phyloP scores from a whole-genome alignment of 306 rosid species.

The Luffa aegyptiaca region DNA sequence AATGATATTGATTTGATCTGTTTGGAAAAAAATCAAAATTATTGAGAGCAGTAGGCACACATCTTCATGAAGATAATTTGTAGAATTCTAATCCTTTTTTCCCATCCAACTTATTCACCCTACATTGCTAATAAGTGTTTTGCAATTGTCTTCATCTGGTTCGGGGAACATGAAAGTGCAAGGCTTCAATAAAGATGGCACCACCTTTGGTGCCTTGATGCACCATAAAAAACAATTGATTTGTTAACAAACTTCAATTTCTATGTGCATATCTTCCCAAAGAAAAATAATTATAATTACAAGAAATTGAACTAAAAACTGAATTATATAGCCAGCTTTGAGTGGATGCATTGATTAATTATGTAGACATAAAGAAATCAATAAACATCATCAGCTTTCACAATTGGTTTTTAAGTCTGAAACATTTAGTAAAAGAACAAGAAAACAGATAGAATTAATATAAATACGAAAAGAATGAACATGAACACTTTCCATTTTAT shows the following conservation, averaged over 20 bases:
- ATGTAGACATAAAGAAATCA: neutral
- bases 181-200: neutral
- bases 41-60: neutral
- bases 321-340: neutral
- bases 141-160: neutral
- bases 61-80: neutral
- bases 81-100: neutral
- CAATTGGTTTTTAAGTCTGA: neutral
- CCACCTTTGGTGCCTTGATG: neutral
- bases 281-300: neutral
- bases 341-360: neutral
- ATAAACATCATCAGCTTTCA: neutral
- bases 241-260: neutral
- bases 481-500: neutral
- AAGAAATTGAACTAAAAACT: neutral
- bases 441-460: neutral
- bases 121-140: neutral
- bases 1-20: conserved; percentile 68
- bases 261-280: neutral
- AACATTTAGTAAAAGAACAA: neutral
- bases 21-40: conserved; percentile 18
- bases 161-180: neutral
- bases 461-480: neutral
- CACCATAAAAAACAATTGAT: neutral
- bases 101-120: neutral